phyloP scores from a whole-genome alignment of 305 asterid species.

The Fraxinus nigra region DNA sequence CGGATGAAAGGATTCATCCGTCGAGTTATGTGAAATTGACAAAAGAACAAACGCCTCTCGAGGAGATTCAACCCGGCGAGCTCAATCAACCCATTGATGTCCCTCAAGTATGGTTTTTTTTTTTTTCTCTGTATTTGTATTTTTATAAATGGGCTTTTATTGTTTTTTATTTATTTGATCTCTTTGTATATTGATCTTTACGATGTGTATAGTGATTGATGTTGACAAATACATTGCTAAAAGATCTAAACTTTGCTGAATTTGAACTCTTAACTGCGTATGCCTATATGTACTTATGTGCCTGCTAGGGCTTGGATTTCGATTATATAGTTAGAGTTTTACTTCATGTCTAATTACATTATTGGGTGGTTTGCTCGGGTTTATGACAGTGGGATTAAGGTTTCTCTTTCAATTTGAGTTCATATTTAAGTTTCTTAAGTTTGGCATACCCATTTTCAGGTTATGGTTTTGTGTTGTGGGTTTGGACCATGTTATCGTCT shows the following conservation, averaged over 20 bases:
- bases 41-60: constrained; percentile 72
- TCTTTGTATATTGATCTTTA: not conserved
- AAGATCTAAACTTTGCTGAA: not conserved
- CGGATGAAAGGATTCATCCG: constrained; percentile 64
- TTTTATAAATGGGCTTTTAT: not conserved
- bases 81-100: constrained; percentile 95
- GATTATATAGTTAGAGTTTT: not conserved
- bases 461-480: not conserved
- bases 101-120: constrained; percentile 57
- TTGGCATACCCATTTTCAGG: not conserved
- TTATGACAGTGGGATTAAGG: not conserved
- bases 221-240: not conserved
- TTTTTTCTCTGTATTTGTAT: not conserved
- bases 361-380: not conserved
- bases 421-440: not conserved
- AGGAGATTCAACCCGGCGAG: constrained; percentile 89
- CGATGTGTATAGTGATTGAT: not conserved
- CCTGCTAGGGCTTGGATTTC: not conserved
- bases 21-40: constrained; percentile 83
- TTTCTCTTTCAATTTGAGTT: not conserved
- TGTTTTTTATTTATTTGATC: not conserved
- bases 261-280: not conserved
- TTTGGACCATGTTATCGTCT: not conserved
- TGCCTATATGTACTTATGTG: not conserved
- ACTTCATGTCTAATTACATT: not conserved